Base-by-base conservation (phyloP, 495 filamentous ascomycete genomes). In the Podospora comata region DNA sequence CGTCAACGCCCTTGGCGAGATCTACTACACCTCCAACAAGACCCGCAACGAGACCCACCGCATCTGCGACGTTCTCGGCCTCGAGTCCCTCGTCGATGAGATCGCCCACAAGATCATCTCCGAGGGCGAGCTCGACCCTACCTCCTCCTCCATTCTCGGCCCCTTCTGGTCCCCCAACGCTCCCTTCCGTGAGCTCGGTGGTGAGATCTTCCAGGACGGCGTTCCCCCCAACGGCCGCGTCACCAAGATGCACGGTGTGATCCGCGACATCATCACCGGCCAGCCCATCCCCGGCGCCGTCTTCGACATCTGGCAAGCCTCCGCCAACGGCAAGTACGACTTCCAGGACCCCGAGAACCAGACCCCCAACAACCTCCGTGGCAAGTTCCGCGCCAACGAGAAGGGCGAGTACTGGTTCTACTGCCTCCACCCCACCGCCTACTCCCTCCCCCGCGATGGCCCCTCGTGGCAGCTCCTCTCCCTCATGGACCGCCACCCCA, bases 141-240 rank as follows among this genome's bases (percentile, higher is more conserved):
- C 92, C 65, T 92, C 91, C 44, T 90, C 89, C 70, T 88, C 91
- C 62, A 95, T 95, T 75, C 88, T 95, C 48, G 91, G 91, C 48
- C 91, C 91, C 76, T 94, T 94, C 87, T 94, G 90, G 90, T 91
- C 88, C 9, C 90, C 91, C 78, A 88, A 92, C 76, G 91, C 91
- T 9, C 91, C 91, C 44, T 91, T 91, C 86, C 89, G 90, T 27
- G 81, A 85, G 59, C 85, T 88, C 70, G 91, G 90, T 71, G 88
- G 84, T 72, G 84, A 77, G 76, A 90, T 91, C 79, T 90, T 92
- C 75, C 86, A 91, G 74, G 79, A 91, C 79, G 77, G 84, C 70
- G 84, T 88, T 27, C 82, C 84, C 44, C 74, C 78, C 70, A 80
- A 88, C 71, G 90, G 90, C 64, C 82, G 84, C 68, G 85, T 90